Base-by-base conservation (phyloP, 768 basidiomycete species). In the Lactarius hengduanensis region DNA sequence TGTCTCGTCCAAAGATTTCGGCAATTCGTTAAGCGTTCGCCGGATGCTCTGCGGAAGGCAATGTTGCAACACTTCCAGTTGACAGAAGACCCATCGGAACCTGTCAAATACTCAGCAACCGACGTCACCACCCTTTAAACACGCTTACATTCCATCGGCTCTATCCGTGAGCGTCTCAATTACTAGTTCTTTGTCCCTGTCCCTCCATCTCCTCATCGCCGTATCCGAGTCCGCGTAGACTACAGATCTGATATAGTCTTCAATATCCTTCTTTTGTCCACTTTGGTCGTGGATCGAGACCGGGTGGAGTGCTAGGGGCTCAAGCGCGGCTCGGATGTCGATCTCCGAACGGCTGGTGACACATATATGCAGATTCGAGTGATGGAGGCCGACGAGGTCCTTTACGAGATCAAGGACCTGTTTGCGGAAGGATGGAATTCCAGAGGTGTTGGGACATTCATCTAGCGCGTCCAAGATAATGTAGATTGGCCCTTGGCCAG, bases 401-500 rank as follows among this genome's bases (percentile, higher is more conserved):
- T 43, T 30, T 8, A 61, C 0, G n/a, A 61, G 16, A 16, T 28
- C 18, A 9, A 61, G 60, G 10, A 61, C 60, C 11, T 61, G n/a
- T 13, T 34, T n/a, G 3, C 57, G 57, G 2, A 22, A 8, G 0
- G 57, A 5, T 36, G 43, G 30, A 43, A 30, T 18, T 26, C 43
- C 60, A 15, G 60, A 43, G 7, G 30, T 34, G 20, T 61, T 43
- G 34, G 38, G 41, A 11, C 60, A 61, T 43, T 61, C 60, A 6
- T 61, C 60, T 45, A 61, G 43, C 16, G 60, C 60, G 13, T 50
- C 50, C 50, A 50, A 50, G 50, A 50, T 50, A 2, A 50, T 22
- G 50, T 50, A 50, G 22, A 50, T 32, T 36, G 60, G 38, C n/a
- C 43, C 47, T 36, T 43, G 32, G 13, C 9, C 22, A n/a, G 60